Evolutionary conservation across 352 stramenopile species (phyloP).

Genomic region (Pythium inflatum): DNA sequence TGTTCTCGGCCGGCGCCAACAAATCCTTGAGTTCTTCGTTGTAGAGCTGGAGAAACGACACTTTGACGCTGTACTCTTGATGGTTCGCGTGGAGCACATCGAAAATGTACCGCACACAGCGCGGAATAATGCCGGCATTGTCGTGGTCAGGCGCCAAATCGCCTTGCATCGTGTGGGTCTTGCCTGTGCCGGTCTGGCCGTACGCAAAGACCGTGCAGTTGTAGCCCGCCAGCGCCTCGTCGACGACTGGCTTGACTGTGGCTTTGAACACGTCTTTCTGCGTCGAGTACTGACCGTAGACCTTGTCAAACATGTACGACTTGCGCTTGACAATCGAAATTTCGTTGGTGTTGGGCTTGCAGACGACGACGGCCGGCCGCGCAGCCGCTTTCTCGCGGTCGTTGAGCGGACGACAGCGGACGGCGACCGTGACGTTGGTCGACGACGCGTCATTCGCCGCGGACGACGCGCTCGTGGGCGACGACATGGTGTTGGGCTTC

Average conservation of each 20-base stretch:
- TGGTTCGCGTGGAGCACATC: constrained; percentile 88
- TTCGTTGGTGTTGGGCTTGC: constrained; percentile 84
- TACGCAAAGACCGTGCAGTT: constrained; percentile 98
- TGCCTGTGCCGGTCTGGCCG: constrained; percentile 96
- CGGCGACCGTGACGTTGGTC: constrained; percentile 88
- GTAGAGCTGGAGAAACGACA: constrained; percentile 99
- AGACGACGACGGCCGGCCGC: constrained; percentile 83
- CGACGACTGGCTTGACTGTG: constrained; percentile 93
- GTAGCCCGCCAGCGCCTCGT: constrained; percentile 95
- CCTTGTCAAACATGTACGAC: constrained; percentile 92
- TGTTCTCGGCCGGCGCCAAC: constrained; percentile 76
- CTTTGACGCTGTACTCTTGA: constrained; percentile 93
- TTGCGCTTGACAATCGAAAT: constrained; percentile 88
- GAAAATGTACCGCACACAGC: constrained; percentile 95
- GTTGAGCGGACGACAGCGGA: constrained; percentile 91
- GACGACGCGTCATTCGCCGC: constrained; percentile 25
- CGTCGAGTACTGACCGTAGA: constrained; percentile 95
- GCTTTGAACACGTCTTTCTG: constrained; percentile 97
- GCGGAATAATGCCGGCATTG: constrained; percentile 94
- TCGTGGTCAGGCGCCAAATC: constrained; percentile 86
- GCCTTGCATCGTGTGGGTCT: constrained; percentile 99
- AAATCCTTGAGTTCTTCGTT: constrained; percentile 98
- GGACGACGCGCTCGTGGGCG: constrained; percentile 8
- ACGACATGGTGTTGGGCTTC: constrained; percentile 12
- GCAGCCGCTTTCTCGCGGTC: constrained; percentile 81